Percentiles rank a stretch among this genome's conserved stretches.
Conservation (phyloP, 139 green algal genomes). For the Yamagishiella unicocca region DNA sequence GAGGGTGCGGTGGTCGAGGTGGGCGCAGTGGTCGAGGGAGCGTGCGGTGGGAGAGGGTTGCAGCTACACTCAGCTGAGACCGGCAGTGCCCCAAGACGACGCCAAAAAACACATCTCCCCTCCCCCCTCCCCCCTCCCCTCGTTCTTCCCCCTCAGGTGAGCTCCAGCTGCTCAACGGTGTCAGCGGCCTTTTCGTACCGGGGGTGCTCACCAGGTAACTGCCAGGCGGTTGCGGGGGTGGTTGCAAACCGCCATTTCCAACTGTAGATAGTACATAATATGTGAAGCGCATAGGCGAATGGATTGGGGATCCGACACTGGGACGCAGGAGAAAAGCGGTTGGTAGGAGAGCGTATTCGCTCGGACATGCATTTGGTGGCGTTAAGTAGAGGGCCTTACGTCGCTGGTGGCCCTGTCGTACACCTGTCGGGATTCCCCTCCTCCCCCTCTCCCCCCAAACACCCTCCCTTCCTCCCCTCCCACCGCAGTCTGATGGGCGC, state of each 20-base stretch:
- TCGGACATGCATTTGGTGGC: no score
- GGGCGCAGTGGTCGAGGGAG: no score
- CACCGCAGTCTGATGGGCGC: slow-evolving; percentile 78
- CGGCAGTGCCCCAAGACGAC: no score
- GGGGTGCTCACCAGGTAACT: slow-evolving; percentile 38
- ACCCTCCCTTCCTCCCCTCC: background rate
- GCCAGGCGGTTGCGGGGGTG: no score
- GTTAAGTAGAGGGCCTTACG: background rate
- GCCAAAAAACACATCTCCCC: no score
- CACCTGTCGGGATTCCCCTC: background rate
- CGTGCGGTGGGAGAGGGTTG: no score
- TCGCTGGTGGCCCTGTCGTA: background rate
- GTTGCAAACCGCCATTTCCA: background rate
- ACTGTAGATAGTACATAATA: background rate
- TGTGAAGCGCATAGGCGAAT: no score
- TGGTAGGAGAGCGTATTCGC: no score
- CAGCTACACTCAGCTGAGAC: no score
- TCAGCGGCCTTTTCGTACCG: slow-evolving; percentile 54
- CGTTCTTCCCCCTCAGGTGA: background rate
- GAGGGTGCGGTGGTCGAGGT: background rate
- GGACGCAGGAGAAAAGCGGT: no score
- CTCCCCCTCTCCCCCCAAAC: background rate
- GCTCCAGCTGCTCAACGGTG: slow-evolving; percentile 61
- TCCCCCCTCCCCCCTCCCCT: background rate
- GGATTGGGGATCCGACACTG: no score